These are phyloP conservation scores for Vigna radiata DNA, from an alignment of 306 rosid genomes.

Conservation along the genomic window DNA sequence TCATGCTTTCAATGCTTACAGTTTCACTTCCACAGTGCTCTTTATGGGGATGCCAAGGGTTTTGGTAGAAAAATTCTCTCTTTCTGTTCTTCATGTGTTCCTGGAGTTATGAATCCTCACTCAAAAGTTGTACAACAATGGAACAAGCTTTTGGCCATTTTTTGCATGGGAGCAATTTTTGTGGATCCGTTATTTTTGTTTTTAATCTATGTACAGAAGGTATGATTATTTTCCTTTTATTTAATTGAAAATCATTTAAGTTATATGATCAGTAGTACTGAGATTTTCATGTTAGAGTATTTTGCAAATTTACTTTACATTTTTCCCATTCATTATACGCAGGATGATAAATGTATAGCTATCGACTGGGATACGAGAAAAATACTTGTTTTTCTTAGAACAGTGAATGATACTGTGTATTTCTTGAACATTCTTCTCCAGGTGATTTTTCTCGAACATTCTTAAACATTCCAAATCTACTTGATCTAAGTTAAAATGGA, in stretches of 20 bases:
- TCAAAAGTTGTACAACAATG: conserved; percentile 72
- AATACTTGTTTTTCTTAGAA: conserved; percentile 62
- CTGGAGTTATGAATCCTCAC: conserved; percentile 90
- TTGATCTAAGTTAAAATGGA: too few relatives aligned
- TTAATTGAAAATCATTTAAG: background rate
- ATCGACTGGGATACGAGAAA: conserved; percentile 48
- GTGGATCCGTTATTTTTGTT: conserved; percentile 88
- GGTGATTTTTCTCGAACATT: too few relatives aligned
- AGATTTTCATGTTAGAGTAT: background rate
- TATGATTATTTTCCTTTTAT: conserved; percentile 45
- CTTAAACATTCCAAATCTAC: too few relatives aligned
- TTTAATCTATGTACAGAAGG: conserved; percentile 58
- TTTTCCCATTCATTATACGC: conserved; percentile 41
- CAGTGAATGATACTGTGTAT: conserved; percentile 65
- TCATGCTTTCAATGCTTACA: conserved; percentile 32
- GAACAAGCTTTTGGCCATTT: conserved; percentile 74
- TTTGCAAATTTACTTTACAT: background rate
- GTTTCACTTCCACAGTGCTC: conserved; percentile 65
- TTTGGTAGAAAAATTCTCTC: conserved; percentile 60
- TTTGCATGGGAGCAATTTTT: conserved; percentile 73
- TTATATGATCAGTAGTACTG: background rate
- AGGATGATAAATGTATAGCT: conserved; percentile 63
- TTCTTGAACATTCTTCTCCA: conserved; percentile 72
- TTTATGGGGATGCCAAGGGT: conserved; percentile 87
- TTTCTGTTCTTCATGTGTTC: conserved; percentile 59